These are phyloP conservation scores for Pseudopyricularia cyperi DNA, from an alignment of 2,329 filamentous ascomycete species.

Conservation along the genomic window DNA sequence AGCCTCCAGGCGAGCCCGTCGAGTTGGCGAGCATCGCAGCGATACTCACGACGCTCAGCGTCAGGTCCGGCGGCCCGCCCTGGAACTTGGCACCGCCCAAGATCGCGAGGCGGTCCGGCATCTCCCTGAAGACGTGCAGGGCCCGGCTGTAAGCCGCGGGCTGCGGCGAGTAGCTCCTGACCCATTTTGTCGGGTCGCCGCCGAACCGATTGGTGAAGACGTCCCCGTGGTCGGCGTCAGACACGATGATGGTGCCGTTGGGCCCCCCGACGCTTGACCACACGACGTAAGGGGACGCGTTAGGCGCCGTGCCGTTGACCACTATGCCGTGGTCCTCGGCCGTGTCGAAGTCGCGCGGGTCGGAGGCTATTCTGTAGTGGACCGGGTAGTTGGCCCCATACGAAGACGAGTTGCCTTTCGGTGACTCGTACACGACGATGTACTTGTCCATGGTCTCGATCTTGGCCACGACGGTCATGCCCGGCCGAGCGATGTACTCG, in stretches of 20 bases:
- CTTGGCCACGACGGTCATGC: conserved; percentile 50
- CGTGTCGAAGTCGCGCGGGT: conserved; percentile 23
- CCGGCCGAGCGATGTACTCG: conserved; percentile 50
- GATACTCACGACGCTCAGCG: conserved; percentile 19
- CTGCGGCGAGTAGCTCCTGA: conserved; percentile 19
- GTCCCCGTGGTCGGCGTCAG: conserved; percentile 21
- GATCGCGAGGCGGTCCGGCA: conserved; percentile 24
- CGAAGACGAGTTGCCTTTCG: conserved; percentile 24
- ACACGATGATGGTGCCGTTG: conserved; percentile 31
- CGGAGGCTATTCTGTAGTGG: conserved; percentile 27
- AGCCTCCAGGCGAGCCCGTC: not conserved
- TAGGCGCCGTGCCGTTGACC: conserved; percentile 17
- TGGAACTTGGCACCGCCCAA: conserved; percentile 29
- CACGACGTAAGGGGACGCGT: conserved; percentile 26
- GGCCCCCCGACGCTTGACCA: conserved; percentile 29
- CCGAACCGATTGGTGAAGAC: conserved; percentile 29
- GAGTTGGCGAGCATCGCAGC: conserved; percentile 4
- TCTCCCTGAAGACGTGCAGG: conserved; percentile 20
- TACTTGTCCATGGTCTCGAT: conserved; percentile 43
- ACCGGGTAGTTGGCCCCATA: conserved; percentile 22
- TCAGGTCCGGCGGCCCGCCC: conserved; percentile 13
- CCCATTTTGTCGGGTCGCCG: conserved; percentile 23
- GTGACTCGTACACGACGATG: conserved; percentile 54
- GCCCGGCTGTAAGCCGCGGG: conserved; percentile 23
- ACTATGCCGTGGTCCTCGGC: conserved; percentile 19